A percentile compares a stretch with the other conserved stretches of the same genome.
These are phyloP conservation scores for Xylaria sp. DNA, from an alignment of 495 filamentous ascomycete species.

Conservation along the genomic window DNA sequence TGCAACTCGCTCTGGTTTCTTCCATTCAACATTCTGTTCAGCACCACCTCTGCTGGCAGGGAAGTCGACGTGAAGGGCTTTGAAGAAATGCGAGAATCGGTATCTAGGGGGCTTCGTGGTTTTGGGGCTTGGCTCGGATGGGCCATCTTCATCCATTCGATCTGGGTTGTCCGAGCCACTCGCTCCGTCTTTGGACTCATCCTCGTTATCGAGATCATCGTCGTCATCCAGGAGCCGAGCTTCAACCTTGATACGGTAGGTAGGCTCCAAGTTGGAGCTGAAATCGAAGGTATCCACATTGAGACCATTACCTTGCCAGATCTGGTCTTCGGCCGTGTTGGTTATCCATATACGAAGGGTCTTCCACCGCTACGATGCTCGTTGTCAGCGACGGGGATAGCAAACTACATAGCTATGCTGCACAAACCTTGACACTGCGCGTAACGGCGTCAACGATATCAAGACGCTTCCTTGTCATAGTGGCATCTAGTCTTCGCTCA, in stretches of 20 bases:
- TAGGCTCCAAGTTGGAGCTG: conserved; percentile 68
- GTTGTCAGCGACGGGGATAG: conserved; percentile 21
- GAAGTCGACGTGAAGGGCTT: conserved; percentile 85
- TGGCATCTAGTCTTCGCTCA: conserved; percentile 88
- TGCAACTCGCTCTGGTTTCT: conserved; percentile 63
- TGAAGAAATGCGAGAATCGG: conserved; percentile 95
- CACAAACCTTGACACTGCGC: conserved; percentile 71
- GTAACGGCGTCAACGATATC: conserved; percentile 87
- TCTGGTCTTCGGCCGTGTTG: conserved; percentile 93
- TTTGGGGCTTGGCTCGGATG: conserved; percentile 51
- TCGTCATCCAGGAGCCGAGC: conserved; percentile 85
- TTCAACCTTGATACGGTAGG: conserved; percentile 91
- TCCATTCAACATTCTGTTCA: conserved; percentile 53
- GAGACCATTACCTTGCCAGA: conserved; percentile 78
- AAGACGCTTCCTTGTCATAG: conserved; percentile 92
- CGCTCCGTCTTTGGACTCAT: conserved; percentile 60
- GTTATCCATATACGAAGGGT: conserved; percentile 94
- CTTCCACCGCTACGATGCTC: conserved; percentile 65
- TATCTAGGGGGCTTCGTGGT: conserved; percentile 53
- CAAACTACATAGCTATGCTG: neutral
- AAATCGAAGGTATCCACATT: conserved; percentile 79
- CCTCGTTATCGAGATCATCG: conserved; percentile 62
- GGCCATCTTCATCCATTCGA: conserved; percentile 68
- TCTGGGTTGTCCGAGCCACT: conserved; percentile 48
- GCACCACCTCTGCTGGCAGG: conserved; percentile 64